Conservation (phyloP, 495 filamentous ascomycete genomes). For the Hyaloscypha variabilis region DNA sequence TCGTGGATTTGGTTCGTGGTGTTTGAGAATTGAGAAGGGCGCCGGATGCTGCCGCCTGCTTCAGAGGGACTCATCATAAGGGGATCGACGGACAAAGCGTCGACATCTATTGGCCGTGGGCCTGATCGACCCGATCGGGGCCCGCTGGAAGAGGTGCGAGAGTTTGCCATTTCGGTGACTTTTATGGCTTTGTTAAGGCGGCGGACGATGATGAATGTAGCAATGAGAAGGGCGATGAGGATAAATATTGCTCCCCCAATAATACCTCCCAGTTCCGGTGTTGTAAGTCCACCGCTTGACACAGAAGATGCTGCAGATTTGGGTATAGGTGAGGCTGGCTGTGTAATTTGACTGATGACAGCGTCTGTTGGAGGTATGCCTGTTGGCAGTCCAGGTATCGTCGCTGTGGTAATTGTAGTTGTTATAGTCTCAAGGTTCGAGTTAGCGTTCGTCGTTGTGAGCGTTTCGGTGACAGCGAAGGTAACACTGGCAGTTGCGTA, state of each 20-base stretch:
- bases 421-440: conserved; percentile 21
- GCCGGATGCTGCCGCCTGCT: conserved; percentile 11
- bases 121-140: conserved; percentile 3
- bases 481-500: conserved; percentile 22
- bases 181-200: conserved; percentile 27
- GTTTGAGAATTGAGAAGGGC: conserved; percentile 5
- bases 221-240: conserved; percentile 24
- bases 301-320: conserved; percentile 15
- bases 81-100: conserved; percentile 28
- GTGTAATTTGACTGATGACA: conserved; percentile 17
- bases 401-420: conserved; percentile 19
- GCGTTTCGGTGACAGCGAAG: conserved; percentile 22
- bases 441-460: conserved; percentile 25
- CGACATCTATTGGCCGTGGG: conserved; percentile 18
- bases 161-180: conserved; percentile 18
- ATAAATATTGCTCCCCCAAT: conserved; percentile 27
- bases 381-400: conserved; percentile 16
- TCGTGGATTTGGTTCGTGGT: conserved; percentile 15
- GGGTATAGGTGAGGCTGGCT: conserved; percentile 16
- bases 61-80: conserved; percentile 28
- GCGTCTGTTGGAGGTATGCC: conserved; percentile 8
- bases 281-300: conserved; percentile 20
- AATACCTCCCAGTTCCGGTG: conserved; percentile 27
- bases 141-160: conserved; percentile 18
- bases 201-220: conserved; percentile 24